Evolutionary conservation across 345 rosid species (phyloP).

Genomic region (Euphorbia peplus): DNA sequence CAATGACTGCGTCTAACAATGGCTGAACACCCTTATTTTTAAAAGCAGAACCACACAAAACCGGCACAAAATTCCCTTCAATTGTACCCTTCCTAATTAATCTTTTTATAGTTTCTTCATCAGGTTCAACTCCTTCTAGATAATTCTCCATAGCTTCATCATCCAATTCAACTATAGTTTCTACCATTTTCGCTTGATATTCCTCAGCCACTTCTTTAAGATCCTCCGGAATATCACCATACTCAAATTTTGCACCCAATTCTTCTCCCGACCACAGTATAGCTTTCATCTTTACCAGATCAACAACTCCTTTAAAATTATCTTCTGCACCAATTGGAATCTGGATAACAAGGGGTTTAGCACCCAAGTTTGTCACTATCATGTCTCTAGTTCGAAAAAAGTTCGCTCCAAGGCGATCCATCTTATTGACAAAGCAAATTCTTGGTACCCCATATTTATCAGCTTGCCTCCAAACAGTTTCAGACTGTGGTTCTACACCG

Average conservation of each 20-base stretch:
- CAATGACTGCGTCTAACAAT: constrained; percentile 85
- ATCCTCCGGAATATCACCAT: constrained; percentile 74
- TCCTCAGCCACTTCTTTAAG: constrained; percentile 76
- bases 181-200: constrained; percentile 65
- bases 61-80: constrained; percentile 68
- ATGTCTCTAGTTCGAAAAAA: constrained; percentile 91
- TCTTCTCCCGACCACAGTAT: constrained; percentile 93
- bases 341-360: constrained; percentile 87
- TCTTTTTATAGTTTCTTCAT: constrained; percentile 70
- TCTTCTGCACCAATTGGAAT: constrained; percentile 90
- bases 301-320: constrained; percentile 68
- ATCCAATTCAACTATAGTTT: constrained; percentile 69
- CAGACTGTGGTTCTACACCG: constrained; percentile 99
- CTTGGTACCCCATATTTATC: constrained; percentile 96
- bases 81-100: constrained; percentile 81
- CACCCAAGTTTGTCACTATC: constrained; percentile 92
- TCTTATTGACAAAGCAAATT: constrained; percentile 92
- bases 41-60: constrained; percentile 89
- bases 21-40: constrained; percentile 97
- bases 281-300: constrained; percentile 89
- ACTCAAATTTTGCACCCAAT: constrained; percentile 84
- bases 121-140: constrained; percentile 94
- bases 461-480: constrained; percentile 99
- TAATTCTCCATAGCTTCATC: constrained; percentile 91
- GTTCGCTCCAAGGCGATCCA: constrained; percentile 98